Conservation (phyloP, 2,329 filamentous ascomycete species). For the Colletotrichum liaoningense region DNA sequence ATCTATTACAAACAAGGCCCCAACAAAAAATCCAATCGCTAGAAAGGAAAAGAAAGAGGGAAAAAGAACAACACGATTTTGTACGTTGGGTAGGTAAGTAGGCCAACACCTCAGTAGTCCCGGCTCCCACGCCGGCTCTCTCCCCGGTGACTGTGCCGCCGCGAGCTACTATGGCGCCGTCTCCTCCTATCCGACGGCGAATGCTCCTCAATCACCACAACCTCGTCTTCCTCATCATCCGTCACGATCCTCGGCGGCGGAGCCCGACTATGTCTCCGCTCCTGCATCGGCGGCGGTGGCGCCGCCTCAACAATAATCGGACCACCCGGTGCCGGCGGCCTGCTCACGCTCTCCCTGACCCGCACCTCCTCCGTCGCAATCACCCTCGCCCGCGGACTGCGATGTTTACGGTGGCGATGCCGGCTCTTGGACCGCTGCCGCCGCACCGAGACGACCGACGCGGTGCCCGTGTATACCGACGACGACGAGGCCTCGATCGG, state of each 20-base stretch:
- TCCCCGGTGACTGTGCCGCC: slow-evolving; percentile 19
- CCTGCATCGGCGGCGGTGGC: slow-evolving; percentile 37
- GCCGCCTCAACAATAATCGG: slow-evolving; percentile 43
- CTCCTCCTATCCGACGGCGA: slow-evolving; percentile 44
- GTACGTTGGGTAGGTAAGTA: not conserved
- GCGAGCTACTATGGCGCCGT: slow-evolving; percentile 38
- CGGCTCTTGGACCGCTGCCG: slow-evolving; percentile 30
- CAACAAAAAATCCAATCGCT: not conserved
- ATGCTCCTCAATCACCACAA: slow-evolving; percentile 50
- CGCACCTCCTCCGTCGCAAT: slow-evolving; percentile 45
- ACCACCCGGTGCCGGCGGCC: slow-evolving; percentile 2
- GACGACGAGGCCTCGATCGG: slow-evolving; percentile 39
- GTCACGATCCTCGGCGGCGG: slow-evolving; percentile 43
- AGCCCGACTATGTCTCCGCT: slow-evolving; percentile 35
- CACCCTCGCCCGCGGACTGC: slow-evolving; percentile 35
- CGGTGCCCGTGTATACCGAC: slow-evolving; percentile 37
- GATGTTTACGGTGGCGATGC: slow-evolving; percentile 24
- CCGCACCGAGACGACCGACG: slow-evolving; percentile 38
- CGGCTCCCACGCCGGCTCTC: slow-evolving; percentile 29
- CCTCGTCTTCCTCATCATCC: slow-evolving; percentile 43
- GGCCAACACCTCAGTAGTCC: slow-evolving; percentile 21
- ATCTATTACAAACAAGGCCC: not conserved
- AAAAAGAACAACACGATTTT: not conserved
- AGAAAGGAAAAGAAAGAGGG: too few relatives aligned
- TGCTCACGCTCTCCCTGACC: slow-evolving; percentile 37